Conservation (phyloP, 179 eudicot species). For the Carnegiea gigantea region DNA sequence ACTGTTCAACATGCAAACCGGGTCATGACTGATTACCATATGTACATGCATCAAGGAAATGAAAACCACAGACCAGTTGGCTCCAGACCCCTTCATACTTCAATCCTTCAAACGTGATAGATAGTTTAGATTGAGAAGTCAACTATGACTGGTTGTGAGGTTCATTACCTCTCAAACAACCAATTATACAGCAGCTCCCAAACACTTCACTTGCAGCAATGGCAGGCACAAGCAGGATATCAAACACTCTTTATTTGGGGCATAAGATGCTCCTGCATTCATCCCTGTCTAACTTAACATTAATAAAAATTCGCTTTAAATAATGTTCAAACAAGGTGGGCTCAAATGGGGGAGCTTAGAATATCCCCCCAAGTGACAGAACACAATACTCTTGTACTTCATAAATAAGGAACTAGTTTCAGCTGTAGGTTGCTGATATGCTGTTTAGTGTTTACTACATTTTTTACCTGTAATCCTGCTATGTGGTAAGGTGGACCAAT, state of each 20-base stretch:
- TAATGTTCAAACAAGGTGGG: not conserved
- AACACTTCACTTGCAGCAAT: not conserved
- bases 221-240: not conserved
- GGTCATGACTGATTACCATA: not conserved
- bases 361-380: not conserved
- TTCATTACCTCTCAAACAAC: not conserved
- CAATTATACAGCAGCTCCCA: not conserved
- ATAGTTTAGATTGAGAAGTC: not conserved
- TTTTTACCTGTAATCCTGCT: not conserved
- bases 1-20: not conserved
- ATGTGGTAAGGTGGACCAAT: no score
- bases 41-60: slow-evolving; percentile 5
- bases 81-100: not conserved
- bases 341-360: not conserved
- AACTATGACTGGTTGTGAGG: no score
- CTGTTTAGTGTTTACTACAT: not conserved
- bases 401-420: not conserved
- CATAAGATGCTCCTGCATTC: no score
- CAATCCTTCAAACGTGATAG: not conserved
- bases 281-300: no score
- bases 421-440: not conserved
- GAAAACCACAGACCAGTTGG: slow-evolving; percentile 14
- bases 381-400: not conserved
- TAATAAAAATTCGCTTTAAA: no score
- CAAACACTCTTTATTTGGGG: not conserved